Evolutionary conservation across 2,329 filamentous ascomycete genomes (phyloP), one percentile per base, ranked within the genome.

Genomic region (Neofusicoccum parvum): DNA sequence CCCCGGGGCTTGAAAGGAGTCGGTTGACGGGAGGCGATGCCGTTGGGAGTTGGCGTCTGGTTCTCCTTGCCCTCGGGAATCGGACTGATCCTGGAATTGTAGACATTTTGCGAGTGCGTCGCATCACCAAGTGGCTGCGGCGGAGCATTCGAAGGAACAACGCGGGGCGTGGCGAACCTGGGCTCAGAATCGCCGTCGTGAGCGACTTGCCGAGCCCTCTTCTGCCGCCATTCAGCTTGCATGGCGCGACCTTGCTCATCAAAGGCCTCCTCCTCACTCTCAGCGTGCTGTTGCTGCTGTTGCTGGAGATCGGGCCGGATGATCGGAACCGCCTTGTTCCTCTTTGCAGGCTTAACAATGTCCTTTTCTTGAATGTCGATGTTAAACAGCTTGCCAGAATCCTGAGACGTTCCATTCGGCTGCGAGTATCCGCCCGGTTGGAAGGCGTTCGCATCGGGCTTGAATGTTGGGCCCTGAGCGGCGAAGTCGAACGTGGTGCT

Each of bases 241-340:
- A 82, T 83, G 20, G 85, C 77, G 32, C 88, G 86, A 15, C 88
- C 88, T 67, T 89, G 83, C 3, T 85, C 82, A 67, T 88, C 86
- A 66, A 90, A 84, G 10, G 77, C 37, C 75, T 76, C 34, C 74
- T 60, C 54, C 7, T 73, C 66, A 72, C 41, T 73, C 65, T 73
- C 72, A 51, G 68, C 79, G 70, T 82, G 88, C 73, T 49, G 70
- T 32, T 32, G 27, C 69, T 56, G 54, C 65, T 75, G 70, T 27
- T 71, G 71, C 23, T 72, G 71, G 65, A 68, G 69, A 65, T 87
- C 83, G 1, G 91, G 91, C 45, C 84, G 84, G 10, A 94, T 79
- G 68, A 97, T 96, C 0, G 93, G 91, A 64, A 97, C 86, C 10
- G 92, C 92, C 79, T 95, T 97, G 4, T 89, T 92, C 70, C 87